These are phyloP conservation scores for Leishmania arabica DNA, from an alignment of 208 protist species.

Conservation along the genomic window DNA sequence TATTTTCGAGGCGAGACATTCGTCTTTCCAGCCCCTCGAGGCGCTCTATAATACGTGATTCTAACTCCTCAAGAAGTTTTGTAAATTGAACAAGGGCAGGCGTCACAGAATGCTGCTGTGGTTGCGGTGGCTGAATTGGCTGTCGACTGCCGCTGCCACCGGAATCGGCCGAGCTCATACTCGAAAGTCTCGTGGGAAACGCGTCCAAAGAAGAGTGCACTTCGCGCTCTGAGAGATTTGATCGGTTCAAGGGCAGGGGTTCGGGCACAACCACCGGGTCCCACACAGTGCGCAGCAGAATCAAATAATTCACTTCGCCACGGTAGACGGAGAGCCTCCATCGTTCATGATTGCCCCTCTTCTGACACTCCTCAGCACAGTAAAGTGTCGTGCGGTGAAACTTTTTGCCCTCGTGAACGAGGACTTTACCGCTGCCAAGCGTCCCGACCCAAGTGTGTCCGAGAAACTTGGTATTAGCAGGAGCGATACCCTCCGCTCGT, in stretches of 20 bases:
- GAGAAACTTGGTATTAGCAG: constrained; percentile 54
- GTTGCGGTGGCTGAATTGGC: constrained; percentile 37
- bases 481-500: constrained; percentile 38
- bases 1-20: constrained; percentile 23
- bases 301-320: constrained; percentile 40
- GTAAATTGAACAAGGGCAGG: constrained; percentile 24
- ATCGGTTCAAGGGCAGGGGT: constrained; percentile 48
- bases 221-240: constrained; percentile 47
- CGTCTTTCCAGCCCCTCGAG: constrained; percentile 33
- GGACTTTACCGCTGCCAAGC: constrained; percentile 49
- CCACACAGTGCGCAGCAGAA: constrained; percentile 64
- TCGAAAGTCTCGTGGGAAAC: constrained; percentile 42
- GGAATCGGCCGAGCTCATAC: constrained; percentile 33
- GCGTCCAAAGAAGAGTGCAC: constrained; percentile 49
- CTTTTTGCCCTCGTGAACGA: constrained; percentile 56
- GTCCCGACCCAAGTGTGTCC: constrained; percentile 68
- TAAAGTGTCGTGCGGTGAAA: constrained; percentile 65
- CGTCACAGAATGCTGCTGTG: constrained; percentile 11
- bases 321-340: constrained; percentile 72
- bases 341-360: constrained; percentile 46
- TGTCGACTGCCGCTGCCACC: constrained; percentile 21
- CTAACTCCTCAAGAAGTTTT: constrained; percentile 36
- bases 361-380: constrained; percentile 75
- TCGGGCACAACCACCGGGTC: constrained; percentile 77
- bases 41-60: constrained; percentile 29